phyloP scores from a whole-genome alignment of 768 basidiomycete species.

The Lentinula guzmanii region DNA sequence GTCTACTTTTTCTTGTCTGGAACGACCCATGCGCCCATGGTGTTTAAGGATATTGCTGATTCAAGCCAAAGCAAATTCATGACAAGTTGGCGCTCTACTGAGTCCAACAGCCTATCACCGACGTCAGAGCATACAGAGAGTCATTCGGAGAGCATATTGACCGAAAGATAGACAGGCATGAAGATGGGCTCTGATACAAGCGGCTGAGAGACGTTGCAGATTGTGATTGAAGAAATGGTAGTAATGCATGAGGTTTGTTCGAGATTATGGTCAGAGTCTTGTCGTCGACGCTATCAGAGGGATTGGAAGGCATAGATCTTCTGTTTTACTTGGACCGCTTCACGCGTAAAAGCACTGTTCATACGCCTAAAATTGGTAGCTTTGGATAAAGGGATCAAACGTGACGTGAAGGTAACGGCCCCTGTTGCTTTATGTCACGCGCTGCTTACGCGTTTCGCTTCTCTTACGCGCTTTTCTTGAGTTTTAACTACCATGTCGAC shows the following conservation, averaged over 20 bases:
- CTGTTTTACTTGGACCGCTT: no score
- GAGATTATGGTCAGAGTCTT: neutral
- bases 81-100: conserved; percentile 77
- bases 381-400: neutral
- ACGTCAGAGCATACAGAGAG: conserved; percentile 11
- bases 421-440: neutral
- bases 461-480: conserved; percentile 2
- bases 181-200: conserved; percentile 80
- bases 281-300: neutral
- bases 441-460: conserved; percentile 11
- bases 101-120: conserved; percentile 57
- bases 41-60: conserved; percentile 55
- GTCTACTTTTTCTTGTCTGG: conserved; percentile 66
- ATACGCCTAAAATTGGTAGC: neutral
- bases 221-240: conserved; percentile 78
- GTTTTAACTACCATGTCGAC: conserved; percentile 27
- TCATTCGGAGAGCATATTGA: conserved; percentile 24
- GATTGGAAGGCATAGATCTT: neutral
- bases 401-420: neutral
- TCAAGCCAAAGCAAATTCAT: conserved; percentile 91
- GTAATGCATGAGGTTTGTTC: conserved; percentile 50
- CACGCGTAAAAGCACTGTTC: neutral
- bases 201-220: conserved; percentile 72
- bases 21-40: conserved; percentile 73
- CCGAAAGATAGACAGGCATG: conserved; percentile 89